phyloP scores from a whole-genome alignment of 345 rosid species.

The Physaria fendleri region DNA sequence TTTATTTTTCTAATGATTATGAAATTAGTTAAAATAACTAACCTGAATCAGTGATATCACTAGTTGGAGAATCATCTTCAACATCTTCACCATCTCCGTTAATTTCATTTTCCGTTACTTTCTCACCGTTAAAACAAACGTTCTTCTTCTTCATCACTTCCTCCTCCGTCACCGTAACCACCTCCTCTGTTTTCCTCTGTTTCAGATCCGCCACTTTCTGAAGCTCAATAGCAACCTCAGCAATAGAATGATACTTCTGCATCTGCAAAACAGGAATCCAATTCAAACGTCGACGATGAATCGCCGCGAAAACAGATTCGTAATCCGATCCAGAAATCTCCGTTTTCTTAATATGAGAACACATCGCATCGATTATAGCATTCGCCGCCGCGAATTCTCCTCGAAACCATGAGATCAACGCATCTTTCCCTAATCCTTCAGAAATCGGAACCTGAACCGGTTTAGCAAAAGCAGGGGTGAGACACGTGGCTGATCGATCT shows the following conservation, averaged over 20 bases:
- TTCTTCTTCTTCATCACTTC: conserved; percentile 33
- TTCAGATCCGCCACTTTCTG: conserved; percentile 41
- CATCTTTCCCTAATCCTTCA: conserved; percentile 66
- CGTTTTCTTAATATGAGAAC: conserved; percentile 79
- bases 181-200: conserved; percentile 21
- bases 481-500: conserved; percentile 25
- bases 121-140: conserved; percentile 56
- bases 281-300: conserved; percentile 79
- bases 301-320: conserved; percentile 65
- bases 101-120: conserved; percentile 18
- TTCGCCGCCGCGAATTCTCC: conserved; percentile 97
- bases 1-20: background rate
- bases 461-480: no score
- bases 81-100: conserved; percentile 41
- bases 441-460: conserved; percentile 27
- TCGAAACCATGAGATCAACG: conserved; percentile 69
- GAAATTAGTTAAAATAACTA: conserved; percentile 4
- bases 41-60: conserved; percentile 83
- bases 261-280: conserved; percentile 98
- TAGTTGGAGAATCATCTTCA: conserved; percentile 56
- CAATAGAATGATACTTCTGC: conserved; percentile 84
- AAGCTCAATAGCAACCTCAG: conserved; percentile 69
- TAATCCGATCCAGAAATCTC: conserved; percentile 48
- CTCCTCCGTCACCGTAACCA: conserved; percentile 25
- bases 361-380: conserved; percentile 85